Evolutionary conservation across 2,329 filamentous ascomycete species (phyloP).

Genomic region (Hysterium pulicare): DNA sequence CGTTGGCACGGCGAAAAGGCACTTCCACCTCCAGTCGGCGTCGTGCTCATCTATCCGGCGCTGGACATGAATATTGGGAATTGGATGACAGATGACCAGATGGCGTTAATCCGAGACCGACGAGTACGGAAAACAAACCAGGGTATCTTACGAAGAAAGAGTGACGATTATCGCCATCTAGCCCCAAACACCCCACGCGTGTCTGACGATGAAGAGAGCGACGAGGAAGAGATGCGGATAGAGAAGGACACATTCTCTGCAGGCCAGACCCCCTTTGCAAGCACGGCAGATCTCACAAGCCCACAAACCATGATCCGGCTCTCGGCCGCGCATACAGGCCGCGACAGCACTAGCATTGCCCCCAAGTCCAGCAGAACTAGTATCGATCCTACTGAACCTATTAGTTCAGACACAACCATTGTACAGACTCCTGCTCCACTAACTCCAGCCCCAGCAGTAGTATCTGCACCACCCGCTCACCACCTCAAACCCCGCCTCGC

Average conservation of each 20-base stretch:
- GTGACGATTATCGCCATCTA: constrained; percentile 79
- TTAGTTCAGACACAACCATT: constrained; percentile 2
- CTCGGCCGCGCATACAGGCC: constrained; percentile 37
- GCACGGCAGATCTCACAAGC: constrained; percentile 26
- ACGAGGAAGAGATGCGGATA: constrained; percentile 23
- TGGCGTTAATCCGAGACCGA: constrained; percentile 86
- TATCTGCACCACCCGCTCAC: constrained; percentile 37
- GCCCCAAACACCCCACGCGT: constrained; percentile 77
- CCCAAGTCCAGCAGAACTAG: too few relatives aligned
- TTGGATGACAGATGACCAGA: constrained; percentile 99
- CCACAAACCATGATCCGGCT: constrained; percentile 36
- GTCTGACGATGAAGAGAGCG: constrained; percentile 68
- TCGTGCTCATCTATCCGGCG: constrained; percentile 84
- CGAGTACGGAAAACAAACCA: constrained; percentile 73
- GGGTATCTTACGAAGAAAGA: constrained; percentile 77
- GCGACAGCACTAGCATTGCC: constrained; percentile 20
- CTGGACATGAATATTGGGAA: constrained; percentile 97
- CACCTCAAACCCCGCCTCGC: constrained; percentile 79
- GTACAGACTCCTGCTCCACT: constrained; percentile 21
- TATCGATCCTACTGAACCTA: constrained; percentile 20
- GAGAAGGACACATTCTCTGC: constrained; percentile 3
- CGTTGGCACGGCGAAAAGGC: constrained; percentile 54
- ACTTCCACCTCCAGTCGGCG: constrained; percentile 73
- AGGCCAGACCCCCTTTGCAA: constrained; percentile 14
- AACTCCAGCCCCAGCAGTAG: constrained; percentile 17